Evolutionary conservation across 768 basidiomycete species (phyloP), one percentile per base, ranked within the genome.

Genomic region (Cystobasidium ongulense): DNA sequence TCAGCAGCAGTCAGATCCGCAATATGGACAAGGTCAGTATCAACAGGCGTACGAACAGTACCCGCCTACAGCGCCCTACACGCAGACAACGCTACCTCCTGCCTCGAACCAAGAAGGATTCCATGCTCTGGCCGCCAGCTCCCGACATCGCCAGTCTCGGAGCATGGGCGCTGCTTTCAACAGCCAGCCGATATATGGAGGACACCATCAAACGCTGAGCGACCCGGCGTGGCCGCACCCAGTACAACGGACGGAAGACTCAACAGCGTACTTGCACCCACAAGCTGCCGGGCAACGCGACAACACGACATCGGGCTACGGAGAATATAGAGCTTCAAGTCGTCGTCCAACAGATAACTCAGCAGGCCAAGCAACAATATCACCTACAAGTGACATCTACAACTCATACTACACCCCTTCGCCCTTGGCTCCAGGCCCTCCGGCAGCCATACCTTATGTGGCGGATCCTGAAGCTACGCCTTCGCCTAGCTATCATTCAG

Each of bases 401-500:
- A 36, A 64, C 17, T 35, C 63, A 11, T 64, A 64, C 25, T 46
- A 64, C 63, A 46, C 25, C 27, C 10, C 25, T 29, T 59, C 57
- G 4, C 57, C 57, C 3, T 27, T 27, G 13, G 15, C 35, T 11
- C n/a, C 18, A 25, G 29, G 25, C 13, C 63, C 63, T 38, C 63
- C 63, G 4, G 41, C 63, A 4, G 63, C 63, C 1, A 64, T 64
- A 3, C 63, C 63, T 38, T 64, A 36, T 46, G 35, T 64, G 27
- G 23, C 63, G 27, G 41, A 64, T 39, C 63, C 36, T 5, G 63
- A 36, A 36, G 33, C 23, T 7, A 64, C 63, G 7, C 63, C 63
- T 15, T 64, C 63, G 3, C 63, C 63, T 21, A 64, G 63, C 63
- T 64, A 64, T 25, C 63, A 64, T 46, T 64, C 63, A 2, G 63